Conservation (phyloP, 176 grass and related monocot genomes). For the Musa beccarii region DNA sequence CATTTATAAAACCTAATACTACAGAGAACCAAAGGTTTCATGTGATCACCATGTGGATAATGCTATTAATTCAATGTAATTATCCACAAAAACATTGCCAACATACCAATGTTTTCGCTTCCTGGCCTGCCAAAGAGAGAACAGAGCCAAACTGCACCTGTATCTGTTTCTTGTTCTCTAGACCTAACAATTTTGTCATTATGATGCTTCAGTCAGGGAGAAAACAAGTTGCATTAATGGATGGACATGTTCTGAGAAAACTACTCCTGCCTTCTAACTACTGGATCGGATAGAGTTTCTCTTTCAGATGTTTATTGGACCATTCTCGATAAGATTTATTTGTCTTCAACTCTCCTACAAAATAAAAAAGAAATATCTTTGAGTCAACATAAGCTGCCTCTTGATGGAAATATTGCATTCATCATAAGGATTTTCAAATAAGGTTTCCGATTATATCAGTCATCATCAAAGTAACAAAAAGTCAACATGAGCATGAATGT, state of each 20-base stretch:
- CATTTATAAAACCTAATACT: too few species aligned
- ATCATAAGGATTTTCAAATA: neutral
- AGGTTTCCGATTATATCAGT: neutral
- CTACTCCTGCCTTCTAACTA: conserved; percentile 54
- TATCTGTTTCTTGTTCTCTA: conserved; percentile 56
- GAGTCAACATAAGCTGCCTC: neutral
- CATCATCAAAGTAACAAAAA: too few species aligned
- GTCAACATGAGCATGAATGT: too few species aligned
- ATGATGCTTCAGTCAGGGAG: too few species aligned
- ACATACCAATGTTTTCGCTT: conserved; percentile 10
- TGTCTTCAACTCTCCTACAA: conserved; percentile 64
- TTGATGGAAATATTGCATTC: neutral
- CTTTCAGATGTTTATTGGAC: conserved; percentile 69
- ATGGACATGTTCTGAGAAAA: neutral
- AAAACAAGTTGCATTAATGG: neutral
- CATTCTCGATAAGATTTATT: conserved; percentile 70
- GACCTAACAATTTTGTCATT: conserved; percentile 8
- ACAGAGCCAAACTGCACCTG: conserved; percentile 54
- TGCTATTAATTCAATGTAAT: neutral
- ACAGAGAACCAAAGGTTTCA: too few species aligned
- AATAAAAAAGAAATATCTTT: neutral
- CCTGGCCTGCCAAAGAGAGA: conserved; percentile 39
- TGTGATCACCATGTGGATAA: neutral
- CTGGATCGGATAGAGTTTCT: conserved; percentile 69
- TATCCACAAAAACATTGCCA: neutral